These are phyloP conservation scores for Gliomastix tumulicola DNA, from an alignment of 2,329 filamentous ascomycete species.

Conservation along the genomic window DNA sequence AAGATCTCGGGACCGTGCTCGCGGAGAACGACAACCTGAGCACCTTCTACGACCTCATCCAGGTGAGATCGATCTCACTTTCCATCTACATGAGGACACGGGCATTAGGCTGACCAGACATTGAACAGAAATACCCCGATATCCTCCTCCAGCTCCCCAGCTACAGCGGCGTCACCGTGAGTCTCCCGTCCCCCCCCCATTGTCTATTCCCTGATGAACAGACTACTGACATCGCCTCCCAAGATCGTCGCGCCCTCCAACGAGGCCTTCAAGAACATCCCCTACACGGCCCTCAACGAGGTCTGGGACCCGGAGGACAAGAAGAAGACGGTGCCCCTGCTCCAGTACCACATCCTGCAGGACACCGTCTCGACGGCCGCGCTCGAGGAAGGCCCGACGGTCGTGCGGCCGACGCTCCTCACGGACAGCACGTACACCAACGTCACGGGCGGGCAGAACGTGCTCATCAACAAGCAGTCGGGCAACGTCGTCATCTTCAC, in stretches of 20 bases:
- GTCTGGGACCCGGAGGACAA: slow-evolving; percentile 36
- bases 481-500: slow-evolving; percentile 37
- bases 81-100: no score
- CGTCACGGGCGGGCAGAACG: slow-evolving; percentile 40
- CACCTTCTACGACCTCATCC: slow-evolving; percentile 34
- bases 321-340: slow-evolving; percentile 37
- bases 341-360: slow-evolving; percentile 56
- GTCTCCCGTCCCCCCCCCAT: slow-evolving; percentile 9
- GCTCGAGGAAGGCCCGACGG: slow-evolving; percentile 25
- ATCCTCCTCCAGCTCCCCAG: slow-evolving; percentile 35
- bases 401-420: slow-evolving; percentile 36
- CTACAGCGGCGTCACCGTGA: slow-evolving; percentile 34
- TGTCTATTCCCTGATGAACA: not conserved
- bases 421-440: slow-evolving; percentile 33
- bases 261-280: slow-evolving; percentile 47
- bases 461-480: slow-evolving; percentile 36
- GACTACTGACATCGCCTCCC: no score
- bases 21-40: slow-evolving; percentile 30
- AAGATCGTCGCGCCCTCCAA: slow-evolving; percentile 53
- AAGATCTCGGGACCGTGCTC: slow-evolving; percentile 31
- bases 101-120: not conserved
- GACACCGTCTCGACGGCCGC: slow-evolving; percentile 34
- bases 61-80: no score
- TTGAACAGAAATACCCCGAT: slow-evolving; percentile 34
- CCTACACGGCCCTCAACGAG: slow-evolving; percentile 39